Conservation (phyloP, 2,329 filamentous ascomycete genomes). For the Clarireedia homoeocarpa region DNA sequence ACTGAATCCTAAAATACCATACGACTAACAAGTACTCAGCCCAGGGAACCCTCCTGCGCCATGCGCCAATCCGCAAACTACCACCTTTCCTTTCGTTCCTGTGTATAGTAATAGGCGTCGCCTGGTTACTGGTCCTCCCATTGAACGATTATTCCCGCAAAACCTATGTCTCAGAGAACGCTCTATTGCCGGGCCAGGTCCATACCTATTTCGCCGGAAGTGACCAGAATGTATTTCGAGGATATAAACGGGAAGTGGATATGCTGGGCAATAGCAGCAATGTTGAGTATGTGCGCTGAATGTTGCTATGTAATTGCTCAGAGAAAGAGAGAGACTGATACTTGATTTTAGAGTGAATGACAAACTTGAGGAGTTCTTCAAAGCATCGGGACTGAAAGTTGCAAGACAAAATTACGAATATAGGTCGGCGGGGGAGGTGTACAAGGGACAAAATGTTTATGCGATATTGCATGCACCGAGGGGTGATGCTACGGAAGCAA, state of each 20-base stretch:
- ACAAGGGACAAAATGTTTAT: slow-evolving; percentile 84
- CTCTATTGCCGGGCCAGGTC: slow-evolving; percentile 88
- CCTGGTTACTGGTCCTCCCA: slow-evolving; percentile 85
- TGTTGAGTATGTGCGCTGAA: slow-evolving; percentile 36
- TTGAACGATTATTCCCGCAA: slow-evolving; percentile 82
- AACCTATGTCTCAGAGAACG: slow-evolving; percentile 97
- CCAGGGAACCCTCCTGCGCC: slow-evolving; percentile 61
- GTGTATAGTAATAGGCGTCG: slow-evolving; percentile 76
- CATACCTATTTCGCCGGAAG: slow-evolving; percentile 97
- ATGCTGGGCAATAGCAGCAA: slow-evolving; percentile 47
- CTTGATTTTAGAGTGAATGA: slow-evolving; percentile 48
- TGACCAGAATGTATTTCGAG: slow-evolving; percentile 89
- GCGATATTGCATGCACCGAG: slow-evolving; percentile 87
- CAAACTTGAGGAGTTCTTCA: slow-evolving; percentile 67
- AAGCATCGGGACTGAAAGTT: slow-evolving; percentile 74
- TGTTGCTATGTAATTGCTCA: not conserved
- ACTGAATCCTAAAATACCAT: not conserved
- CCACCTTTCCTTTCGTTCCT: slow-evolving; percentile 83
- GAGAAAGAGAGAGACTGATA: slow-evolving; percentile 28
- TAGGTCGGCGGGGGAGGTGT: slow-evolving; percentile 63
- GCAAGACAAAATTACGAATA: slow-evolving; percentile 86
- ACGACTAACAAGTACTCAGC: slow-evolving; percentile 28
- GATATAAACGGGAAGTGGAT: slow-evolving; percentile 78
- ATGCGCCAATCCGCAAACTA: slow-evolving; percentile 74
- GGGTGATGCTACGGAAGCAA: slow-evolving; percentile 93